A percentile compares a stretch with the other conserved stretches of the same genome.
These are phyloP conservation scores for Cladophialophora exuberans DNA, from an alignment of 2,329 filamentous ascomycete species.

Conservation along the genomic window DNA sequence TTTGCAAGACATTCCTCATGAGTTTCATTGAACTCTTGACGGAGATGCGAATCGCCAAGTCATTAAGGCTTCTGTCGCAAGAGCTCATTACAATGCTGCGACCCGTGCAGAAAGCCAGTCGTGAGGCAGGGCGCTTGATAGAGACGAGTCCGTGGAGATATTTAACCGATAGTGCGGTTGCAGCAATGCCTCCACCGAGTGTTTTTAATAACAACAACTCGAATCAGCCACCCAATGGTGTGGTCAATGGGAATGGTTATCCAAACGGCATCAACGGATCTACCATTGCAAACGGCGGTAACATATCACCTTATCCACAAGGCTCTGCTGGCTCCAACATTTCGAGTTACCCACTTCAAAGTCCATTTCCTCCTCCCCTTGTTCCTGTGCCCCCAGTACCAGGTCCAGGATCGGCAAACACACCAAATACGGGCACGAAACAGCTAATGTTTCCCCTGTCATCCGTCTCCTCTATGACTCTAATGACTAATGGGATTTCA, in stretches of 20 bases:
- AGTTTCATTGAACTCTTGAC: constrained; percentile 52
- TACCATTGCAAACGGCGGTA: constrained; percentile 5
- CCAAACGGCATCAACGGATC: constrained; percentile 30
- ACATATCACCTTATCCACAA: constrained; percentile 10
- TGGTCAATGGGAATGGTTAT: constrained; percentile 27
- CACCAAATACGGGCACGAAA: constrained; percentile 34
- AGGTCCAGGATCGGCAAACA: constrained; percentile 27
- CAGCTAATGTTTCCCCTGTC: constrained; percentile 24
- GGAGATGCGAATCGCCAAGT: constrained; percentile 50
- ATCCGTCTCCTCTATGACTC: neutral
- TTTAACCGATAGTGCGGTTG: constrained; percentile 49
- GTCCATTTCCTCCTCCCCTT: constrained; percentile 26
- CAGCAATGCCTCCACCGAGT: constrained; percentile 31
- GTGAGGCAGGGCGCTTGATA: constrained; percentile 77
- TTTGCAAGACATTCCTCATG: constrained; percentile 66
- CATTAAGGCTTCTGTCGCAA: constrained; percentile 55
- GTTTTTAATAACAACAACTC: constrained; percentile 36
- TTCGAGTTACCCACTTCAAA: constrained; percentile 15
- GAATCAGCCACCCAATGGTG: constrained; percentile 6
- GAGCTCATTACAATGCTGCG: constrained; percentile 76
- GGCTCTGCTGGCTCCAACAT: neutral
- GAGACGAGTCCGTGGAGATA: constrained; percentile 66
- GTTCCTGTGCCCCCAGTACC: constrained; percentile 23
- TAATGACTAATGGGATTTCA: constrained; percentile 28
- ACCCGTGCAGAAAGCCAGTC: constrained; percentile 80